Evolutionary conservation across 83 land plant species (phyloP).

Genomic region (Thuja plicata): DNA sequence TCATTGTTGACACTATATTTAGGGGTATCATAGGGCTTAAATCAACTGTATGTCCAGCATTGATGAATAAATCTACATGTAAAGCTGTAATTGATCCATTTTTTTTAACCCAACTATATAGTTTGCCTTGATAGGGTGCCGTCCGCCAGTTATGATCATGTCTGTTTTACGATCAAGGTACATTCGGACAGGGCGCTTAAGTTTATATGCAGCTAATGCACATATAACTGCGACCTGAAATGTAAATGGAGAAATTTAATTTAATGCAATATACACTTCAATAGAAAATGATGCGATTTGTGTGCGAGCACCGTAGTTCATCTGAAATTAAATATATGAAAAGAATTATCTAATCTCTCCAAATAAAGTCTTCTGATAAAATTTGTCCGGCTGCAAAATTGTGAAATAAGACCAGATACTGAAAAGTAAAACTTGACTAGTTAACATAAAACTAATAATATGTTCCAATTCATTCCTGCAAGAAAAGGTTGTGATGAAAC

Average conservation of each 20-base stretch:
- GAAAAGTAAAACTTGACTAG: not conserved
- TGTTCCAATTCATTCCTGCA: not conserved
- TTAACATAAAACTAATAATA: not conserved
- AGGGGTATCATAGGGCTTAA: slow-evolving; percentile 45
- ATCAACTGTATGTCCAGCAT: slow-evolving; percentile 81
- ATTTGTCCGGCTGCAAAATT: not conserved
- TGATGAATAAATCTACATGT: slow-evolving; percentile 57
- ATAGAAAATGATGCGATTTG: not conserved
- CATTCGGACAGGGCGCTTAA: slow-evolving; percentile 75
- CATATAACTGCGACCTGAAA: slow-evolving; percentile 76
- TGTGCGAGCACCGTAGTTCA: too few relatives aligned
- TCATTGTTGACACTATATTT: slow-evolving; percentile 35
- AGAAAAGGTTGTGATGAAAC: not conserved
- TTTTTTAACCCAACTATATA: slow-evolving; percentile 82
- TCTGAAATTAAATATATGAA: not conserved
- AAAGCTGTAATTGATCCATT: slow-evolving; percentile 84
- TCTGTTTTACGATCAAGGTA: slow-evolving; percentile 90
- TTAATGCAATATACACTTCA: not conserved
- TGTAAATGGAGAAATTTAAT: not conserved
- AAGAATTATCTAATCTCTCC: not conserved
- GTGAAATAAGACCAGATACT: not conserved
- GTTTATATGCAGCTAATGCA: slow-evolving; percentile 87
- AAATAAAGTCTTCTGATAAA: not conserved
- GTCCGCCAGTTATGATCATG: slow-evolving; percentile 83
- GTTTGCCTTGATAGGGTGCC: slow-evolving; percentile 73